Base-by-base conservation (phyloP, 371 early-diverging fungal genomes). In the Mucor indicus region DNA sequence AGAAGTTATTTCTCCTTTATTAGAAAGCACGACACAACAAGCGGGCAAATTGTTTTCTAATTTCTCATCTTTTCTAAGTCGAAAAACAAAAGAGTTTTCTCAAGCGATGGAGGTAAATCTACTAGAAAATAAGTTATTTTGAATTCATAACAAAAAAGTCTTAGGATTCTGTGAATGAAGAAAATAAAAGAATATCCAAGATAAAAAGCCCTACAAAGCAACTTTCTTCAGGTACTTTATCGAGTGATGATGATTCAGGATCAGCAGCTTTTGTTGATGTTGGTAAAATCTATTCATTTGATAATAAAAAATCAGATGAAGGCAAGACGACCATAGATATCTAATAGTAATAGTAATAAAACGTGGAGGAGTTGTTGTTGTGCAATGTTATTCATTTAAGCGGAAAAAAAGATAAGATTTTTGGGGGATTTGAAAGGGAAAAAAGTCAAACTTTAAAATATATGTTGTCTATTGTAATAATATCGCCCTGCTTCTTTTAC, bases 1-100 rank as follows among this genome's bases (percentile, higher is more conserved):
- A 12, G 30, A 6, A 29, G 30, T 6, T 8, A 6, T 66, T 1
- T 61, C 67, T 7, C 67, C 74, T 0, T 50, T 71, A 12, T 48
- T 69, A 6, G 79, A 74, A 32, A 57, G 73, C 1, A 70, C 79
- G 10, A 62, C 75, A 13, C 80, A 79, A 35, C 79, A 78, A 43
- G 80, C 78, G 1, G 80, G 72, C 1, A 69, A 77, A 1, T 55
- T 83, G 27, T 71, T 83, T 20, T 75, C 80, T 0, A 79, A 67
- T 24, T 64, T 83, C 23, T 79, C 79, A 4, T 77, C 77, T 4
- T 83, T 83, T 50, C 53, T 80, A 35, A 69, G 64, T 7, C 53
- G 77, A 4, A 80, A 77, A 32, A 70, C 77, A 42, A 74, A 72
- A 31, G 83, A 83, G 30, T 61, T 80, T 33, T 50, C 78, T 3